These are phyloP conservation scores for Podospora fimiseda DNA, from an alignment of 495 filamentous ascomycete genomes.

Conservation along the genomic window DNA sequence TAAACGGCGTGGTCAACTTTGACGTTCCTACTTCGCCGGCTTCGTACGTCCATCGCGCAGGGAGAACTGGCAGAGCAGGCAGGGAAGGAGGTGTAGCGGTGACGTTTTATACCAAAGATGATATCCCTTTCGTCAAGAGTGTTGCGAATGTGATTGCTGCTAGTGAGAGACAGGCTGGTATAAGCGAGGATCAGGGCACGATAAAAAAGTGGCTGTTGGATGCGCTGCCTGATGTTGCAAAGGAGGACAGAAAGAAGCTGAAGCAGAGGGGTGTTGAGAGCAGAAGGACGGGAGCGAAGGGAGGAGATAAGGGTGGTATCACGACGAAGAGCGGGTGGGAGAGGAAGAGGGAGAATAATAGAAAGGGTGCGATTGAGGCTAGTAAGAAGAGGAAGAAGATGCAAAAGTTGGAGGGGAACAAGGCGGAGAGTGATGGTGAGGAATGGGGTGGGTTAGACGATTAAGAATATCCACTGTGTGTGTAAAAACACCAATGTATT, in stretches of 20 bases:
- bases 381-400: conserved; percentile 56
- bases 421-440: conserved; percentile 26
- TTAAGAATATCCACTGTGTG: conserved; percentile 11
- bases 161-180: conserved; percentile 63
- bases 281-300: conserved; percentile 44
- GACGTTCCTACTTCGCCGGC: conserved; percentile 86
- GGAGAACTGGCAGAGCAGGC: conserved; percentile 84
- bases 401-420: conserved; percentile 20
- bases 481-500: neutral
- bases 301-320: conserved; percentile 65
- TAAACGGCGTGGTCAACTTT: conserved; percentile 95
- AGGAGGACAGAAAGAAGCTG: conserved; percentile 72
- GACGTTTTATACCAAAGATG: conserved; percentile 91
- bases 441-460: conserved; percentile 64
- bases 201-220: conserved; percentile 87
- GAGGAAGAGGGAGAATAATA: conserved; percentile 67
- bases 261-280: conserved; percentile 80
- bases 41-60: conserved; percentile 88
- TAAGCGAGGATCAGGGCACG: conserved; percentile 31
- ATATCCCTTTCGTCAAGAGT: conserved; percentile 82
- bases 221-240: conserved; percentile 72
- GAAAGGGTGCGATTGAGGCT: conserved; percentile 63
- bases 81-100: conserved; percentile 85
- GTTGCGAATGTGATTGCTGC: conserved; percentile 87
- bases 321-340: conserved; percentile 92